A percentile compares a stretch with the other conserved stretches of the same genome.
Evolutionary conservation across 2,329 filamentous ascomycete species (phyloP).

Genomic region (Aspergillus carbonarius): DNA sequence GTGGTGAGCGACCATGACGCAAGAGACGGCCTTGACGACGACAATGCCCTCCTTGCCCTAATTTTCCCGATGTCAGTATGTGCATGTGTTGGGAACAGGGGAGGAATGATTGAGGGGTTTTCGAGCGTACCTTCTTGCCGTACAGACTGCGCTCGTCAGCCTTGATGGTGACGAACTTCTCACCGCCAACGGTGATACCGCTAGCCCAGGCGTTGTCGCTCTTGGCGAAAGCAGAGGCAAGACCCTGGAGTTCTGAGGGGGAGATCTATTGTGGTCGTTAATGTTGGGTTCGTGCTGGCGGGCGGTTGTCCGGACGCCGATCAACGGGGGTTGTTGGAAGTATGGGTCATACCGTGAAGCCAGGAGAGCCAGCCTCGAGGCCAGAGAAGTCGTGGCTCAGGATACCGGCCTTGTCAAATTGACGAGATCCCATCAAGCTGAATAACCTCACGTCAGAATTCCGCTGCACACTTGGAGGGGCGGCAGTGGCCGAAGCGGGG

Average conservation of each 20-base stretch:
- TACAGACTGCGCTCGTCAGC: constrained; percentile 78
- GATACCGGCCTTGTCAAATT: constrained; percentile 82
- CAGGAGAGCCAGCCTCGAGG: constrained; percentile 69
- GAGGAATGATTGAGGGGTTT: too few species aligned
- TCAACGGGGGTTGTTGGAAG: constrained; percentile 6
- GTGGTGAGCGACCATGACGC: constrained; percentile 87
- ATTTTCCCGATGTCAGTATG: constrained; percentile 12
- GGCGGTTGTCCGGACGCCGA: not conserved
- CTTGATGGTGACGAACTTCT: constrained; percentile 75
- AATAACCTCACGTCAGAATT: constrained; percentile 14
- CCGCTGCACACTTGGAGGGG: constrained; percentile 13
- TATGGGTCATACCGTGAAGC: constrained; percentile 66
- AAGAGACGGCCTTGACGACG: constrained; percentile 83
- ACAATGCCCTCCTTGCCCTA: constrained; percentile 78
- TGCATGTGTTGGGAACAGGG: not conserved
- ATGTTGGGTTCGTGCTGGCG: not conserved
- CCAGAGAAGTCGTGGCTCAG: constrained; percentile 78
- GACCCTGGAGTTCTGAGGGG: constrained; percentile 55
- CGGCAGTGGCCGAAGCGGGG: constrained; percentile 13
- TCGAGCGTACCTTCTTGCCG: constrained; percentile 71
- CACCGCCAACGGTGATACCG: constrained; percentile 73
- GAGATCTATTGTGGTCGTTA: constrained; percentile 43
- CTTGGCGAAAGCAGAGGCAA: constrained; percentile 56
- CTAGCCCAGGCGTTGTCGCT: constrained; percentile 50
- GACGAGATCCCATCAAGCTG: constrained; percentile 76